Conservation (phyloP, 2,329 filamentous ascomycete genomes). For the Teratosphaeria zuluensis region DNA sequence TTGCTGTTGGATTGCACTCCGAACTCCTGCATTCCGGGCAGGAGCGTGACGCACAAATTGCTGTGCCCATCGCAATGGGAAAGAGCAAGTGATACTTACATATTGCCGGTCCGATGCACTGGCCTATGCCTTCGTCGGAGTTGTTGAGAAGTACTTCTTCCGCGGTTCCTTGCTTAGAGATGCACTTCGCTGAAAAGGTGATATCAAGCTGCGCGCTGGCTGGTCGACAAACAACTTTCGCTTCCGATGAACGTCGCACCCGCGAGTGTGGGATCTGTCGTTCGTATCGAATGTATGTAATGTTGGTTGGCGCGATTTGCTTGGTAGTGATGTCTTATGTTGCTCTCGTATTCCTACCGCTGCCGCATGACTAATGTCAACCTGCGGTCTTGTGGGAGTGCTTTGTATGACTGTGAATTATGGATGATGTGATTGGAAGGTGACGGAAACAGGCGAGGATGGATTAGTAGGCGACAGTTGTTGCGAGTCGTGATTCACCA, state of each 20-base stretch:
- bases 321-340: too few relatives aligned
- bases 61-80: background rate
- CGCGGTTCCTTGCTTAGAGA: background rate
- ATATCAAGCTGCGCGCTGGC: background rate
- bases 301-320: background rate
- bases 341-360: background rate
- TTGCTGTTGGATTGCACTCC: background rate
- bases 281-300: background rate
- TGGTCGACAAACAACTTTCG: background rate
- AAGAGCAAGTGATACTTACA: slow-evolving; percentile 14
- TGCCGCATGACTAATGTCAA: background rate
- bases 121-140: slow-evolving; percentile 1
- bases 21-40: background rate
- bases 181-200: slow-evolving; percentile 1
- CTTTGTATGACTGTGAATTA: background rate
- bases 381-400: background rate
- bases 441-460: background rate
- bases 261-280: background rate
- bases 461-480: background rate
- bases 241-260: background rate
- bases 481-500: background rate
- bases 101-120: slow-evolving; percentile 11
- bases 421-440: background rate
- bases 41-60: background rate
- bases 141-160: background rate